Evolutionary conservation across 768 basidiomycete species (phyloP), one percentile per base, ranked within the genome.

Genomic region (Clavulina sp.): DNA sequence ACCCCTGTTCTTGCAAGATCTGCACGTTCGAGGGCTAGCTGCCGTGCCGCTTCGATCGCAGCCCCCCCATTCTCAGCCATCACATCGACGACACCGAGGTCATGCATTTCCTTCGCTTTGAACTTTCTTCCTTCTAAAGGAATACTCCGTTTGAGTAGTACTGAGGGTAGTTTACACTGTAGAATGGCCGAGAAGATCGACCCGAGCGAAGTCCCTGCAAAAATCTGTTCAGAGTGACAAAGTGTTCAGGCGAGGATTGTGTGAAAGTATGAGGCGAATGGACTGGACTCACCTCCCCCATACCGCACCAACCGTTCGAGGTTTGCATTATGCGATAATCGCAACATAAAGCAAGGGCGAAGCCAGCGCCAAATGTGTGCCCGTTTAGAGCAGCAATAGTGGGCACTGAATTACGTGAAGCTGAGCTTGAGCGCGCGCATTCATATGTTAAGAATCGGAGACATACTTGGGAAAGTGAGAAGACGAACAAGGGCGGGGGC

Each of bases 401-500:
- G 1, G 85, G 83, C 48, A 87, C 85, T 87, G 55, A 13, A 41
- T 30, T n/a, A 18, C n/a, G 28, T 31, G 4, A 46, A 19, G 36
- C 4, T 26, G 9, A 55, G 33, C 18, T 9, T 9, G 7, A 26
- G 9, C 16, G 24, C 7, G 26, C 9, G 28, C 9, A 4, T 13
- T 6, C 33, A n/a, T 19, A 41, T 2, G 36, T n/a, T n/a, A 5
- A 21, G n/a, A 41, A 6, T 19, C 30, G 48, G 47, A 6, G 5
- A 64, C 76, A 58, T 59, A 85, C 85, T 78, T 3, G 84, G 86
- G 63, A 83, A 87, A 1, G 76, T 74, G 21, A 93, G 62, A 5
- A 92, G 62, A 26, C 84, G 73, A 18, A 67, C 64, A 28, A 85
- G 63, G 51, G 87, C 65, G 1, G 85, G 85, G 59, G 88, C 81